Base-by-base conservation (phyloP, 2,329 filamentous ascomycete species). In the Neopestalotiopsis rosae region DNA sequence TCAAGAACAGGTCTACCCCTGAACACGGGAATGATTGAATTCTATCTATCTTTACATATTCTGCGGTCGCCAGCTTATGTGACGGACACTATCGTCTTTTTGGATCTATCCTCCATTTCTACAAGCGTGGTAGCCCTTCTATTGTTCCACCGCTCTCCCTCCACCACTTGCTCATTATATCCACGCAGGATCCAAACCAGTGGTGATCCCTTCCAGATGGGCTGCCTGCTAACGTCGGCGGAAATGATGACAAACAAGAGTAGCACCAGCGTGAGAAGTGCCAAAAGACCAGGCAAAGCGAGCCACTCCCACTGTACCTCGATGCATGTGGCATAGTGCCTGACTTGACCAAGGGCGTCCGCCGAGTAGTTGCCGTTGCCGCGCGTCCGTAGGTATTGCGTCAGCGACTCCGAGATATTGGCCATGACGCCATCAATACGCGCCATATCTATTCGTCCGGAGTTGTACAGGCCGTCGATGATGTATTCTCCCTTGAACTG, bases 251-350 rank as follows among this genome's bases (percentile, higher is more conserved):
- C 34, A 13, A 63, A 28, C 34, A 63, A 30, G 34, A 63, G 34
- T 14, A 63, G 32, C 12, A 63, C 7, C 40, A 68, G 17, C 0
- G 67, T 61, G 4, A 45, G 2, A 7, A 58, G 17, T 10, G 67
- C 61, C 32, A 68, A 14, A 5, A 49, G 42, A 20, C 32, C 20
- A 20, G 67, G 67, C 20, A 65, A 49, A 24, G 62, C 20, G 32
- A 68, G 14, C 67, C 67, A 68, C 17, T n/a, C 14, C 67, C 67
- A 68, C 13, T 30, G 61, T 4, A 68, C 67, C 12, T 68, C 62
- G 20, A 68, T 20, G 34, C 67, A 66, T 5, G 62, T 65, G 10
- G 56, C 28, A 6, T 45, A 14, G 32, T 65, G 56, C 5, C 12
- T 10, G n/a, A 49, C 62, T 4, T 59, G 42, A 1, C 67, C 67